Conservation (phyloP, 2,329 filamentous ascomycete genomes). For the Cytospora schulzeri region DNA sequence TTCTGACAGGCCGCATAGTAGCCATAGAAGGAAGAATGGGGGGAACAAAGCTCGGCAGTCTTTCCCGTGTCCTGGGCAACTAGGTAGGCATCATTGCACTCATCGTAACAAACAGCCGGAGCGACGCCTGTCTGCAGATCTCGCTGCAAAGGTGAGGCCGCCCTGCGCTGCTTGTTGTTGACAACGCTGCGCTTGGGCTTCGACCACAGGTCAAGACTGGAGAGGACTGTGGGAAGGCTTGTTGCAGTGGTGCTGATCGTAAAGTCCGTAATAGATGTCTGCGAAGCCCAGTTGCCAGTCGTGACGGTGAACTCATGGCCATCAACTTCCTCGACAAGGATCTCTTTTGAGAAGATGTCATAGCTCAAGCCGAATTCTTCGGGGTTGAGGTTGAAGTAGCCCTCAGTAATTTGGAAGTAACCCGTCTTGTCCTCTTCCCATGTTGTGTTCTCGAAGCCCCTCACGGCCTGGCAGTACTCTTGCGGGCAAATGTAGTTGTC, state of each 20-base stretch:
- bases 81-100: constrained; percentile 53
- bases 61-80: constrained; percentile 54
- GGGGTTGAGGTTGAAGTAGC: constrained; percentile 68
- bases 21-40: constrained; percentile 44
- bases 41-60: constrained; percentile 46
- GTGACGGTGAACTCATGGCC: constrained; percentile 47
- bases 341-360: constrained; percentile 58
- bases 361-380: constrained; percentile 63
- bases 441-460: constrained; percentile 37
- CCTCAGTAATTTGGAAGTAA: constrained; percentile 55
- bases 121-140: constrained; percentile 37
- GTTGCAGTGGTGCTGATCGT: constrained; percentile 31
- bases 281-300: constrained; percentile 59
- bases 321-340: constrained; percentile 40
- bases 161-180: constrained; percentile 23
- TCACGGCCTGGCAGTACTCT: constrained; percentile 48
- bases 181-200: constrained; percentile 26
- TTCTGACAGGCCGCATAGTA: constrained; percentile 42
- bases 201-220: constrained; percentile 22
- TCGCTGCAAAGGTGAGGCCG: constrained; percentile 40
- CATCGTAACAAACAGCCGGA: constrained; percentile 53
- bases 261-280: constrained; percentile 49
- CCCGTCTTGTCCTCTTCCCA: constrained; percentile 50
- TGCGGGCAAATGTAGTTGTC: constrained; percentile 51
- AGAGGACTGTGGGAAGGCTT: constrained; percentile 23